These are phyloP conservation scores for Saitozyma sp. DNA, from an alignment of 768 basidiomycete genomes.

Conservation along the genomic window DNA sequence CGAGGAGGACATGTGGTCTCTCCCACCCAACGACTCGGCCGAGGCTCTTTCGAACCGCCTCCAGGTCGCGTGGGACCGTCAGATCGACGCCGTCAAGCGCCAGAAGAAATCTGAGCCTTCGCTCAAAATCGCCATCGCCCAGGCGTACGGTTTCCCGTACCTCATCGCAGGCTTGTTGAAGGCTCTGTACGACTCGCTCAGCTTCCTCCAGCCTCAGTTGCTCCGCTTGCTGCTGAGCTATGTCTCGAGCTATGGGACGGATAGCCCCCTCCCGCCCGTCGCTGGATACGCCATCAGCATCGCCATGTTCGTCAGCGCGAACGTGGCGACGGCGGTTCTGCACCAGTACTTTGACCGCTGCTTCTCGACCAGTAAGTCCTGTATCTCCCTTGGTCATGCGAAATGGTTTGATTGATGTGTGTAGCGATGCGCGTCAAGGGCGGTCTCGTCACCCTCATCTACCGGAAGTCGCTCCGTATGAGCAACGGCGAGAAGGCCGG, in stretches of 20 bases:
- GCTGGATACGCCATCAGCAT: constrained; percentile 75
- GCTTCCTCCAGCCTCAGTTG: constrained; percentile 84
- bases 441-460: constrained; percentile 80
- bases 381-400: neutral
- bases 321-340: constrained; percentile 74
- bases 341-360: constrained; percentile 90
- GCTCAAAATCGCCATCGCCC: constrained; percentile 71
- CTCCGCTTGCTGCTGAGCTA: constrained; percentile 76
- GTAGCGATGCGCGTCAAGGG: constrained; percentile 80
- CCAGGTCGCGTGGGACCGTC: constrained; percentile 63
- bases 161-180: constrained; percentile 61
- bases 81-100: constrained; percentile 49
- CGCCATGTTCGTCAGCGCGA: constrained; percentile 76
- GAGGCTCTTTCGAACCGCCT: constrained; percentile 66
- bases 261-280: constrained; percentile 55
- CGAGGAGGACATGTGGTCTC: constrained; percentile 79
- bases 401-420: constrained; percentile 20
- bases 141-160: constrained; percentile 79
- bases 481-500: constrained; percentile 76
- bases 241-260: constrained; percentile 67
- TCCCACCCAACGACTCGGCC: constrained; percentile 69
- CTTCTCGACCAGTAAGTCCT: constrained; percentile 48
- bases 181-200: constrained; percentile 72
- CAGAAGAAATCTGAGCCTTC: constrained; percentile 54
- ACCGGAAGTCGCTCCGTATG: constrained; percentile 79